Evolutionary conservation across 352 stramenopile species (phyloP).

Genomic region (Phytophthora rubi): DNA sequence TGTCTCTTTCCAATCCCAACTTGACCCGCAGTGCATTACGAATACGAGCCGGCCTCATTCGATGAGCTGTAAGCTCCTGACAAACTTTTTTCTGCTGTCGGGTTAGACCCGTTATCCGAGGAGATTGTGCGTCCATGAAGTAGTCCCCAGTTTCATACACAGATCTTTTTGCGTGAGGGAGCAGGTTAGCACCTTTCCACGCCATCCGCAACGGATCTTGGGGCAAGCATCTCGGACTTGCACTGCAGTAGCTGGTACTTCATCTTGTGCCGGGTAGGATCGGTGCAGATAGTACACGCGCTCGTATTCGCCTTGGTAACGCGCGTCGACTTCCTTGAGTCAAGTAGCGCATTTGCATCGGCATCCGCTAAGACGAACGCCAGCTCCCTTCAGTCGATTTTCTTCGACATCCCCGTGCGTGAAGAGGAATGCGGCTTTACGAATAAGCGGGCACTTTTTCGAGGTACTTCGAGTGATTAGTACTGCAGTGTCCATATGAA

Average conservation of each 20-base stretch:
- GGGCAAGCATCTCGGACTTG: not conserved
- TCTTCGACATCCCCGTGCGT: not conserved
- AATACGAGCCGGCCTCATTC: not conserved
- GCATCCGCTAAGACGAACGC: not conserved
- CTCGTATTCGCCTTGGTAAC: slow-evolving; percentile 1
- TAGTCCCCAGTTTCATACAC: not conserved
- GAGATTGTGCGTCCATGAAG: not conserved
- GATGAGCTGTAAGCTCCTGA: not conserved
- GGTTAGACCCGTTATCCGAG: not conserved
- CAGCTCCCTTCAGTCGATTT: slow-evolving; percentile 7
- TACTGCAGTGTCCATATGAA: too few species aligned
- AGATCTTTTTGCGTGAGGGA: not conserved
- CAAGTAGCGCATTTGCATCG: not conserved
- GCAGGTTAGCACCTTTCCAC: slow-evolving; percentile 6
- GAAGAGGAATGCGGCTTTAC: too few species aligned
- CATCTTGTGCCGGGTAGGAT: not conserved
- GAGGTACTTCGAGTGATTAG: too few species aligned
- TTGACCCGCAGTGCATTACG: slow-evolving; percentile 2
- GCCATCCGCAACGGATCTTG: not conserved
- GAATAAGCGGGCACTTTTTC: too few species aligned
- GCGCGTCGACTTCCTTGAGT: slow-evolving; percentile 1
- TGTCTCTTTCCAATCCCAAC: not conserved
- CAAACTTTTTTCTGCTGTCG: not conserved
- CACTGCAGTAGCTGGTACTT: slow-evolving; percentile 9
- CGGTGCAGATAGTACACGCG: slow-evolving; percentile 1